Evolutionary conservation across 2,329 filamentous ascomycete genomes (phyloP).

Genomic region (Fusarium cyanostomum): DNA sequence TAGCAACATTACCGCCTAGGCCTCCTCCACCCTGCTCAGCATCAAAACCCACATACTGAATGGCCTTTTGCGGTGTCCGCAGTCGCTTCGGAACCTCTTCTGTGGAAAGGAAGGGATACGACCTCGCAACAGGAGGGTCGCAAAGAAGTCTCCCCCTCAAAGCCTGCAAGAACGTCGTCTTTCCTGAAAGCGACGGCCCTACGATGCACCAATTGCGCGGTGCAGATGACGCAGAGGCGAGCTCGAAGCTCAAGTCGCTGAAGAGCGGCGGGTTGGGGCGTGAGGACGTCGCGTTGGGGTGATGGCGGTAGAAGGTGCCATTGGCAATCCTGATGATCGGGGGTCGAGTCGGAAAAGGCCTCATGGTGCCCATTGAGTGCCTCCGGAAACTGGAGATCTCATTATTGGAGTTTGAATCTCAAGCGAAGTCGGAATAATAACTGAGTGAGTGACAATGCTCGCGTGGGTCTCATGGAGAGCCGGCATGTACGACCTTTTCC

Average conservation of each 20-base stretch:
- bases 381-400: neutral
- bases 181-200: constrained; percentile 79
- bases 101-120: constrained; percentile 80
- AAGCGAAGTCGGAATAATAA: constrained; percentile 31
- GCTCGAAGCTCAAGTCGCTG: constrained; percentile 71
- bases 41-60: constrained; percentile 92
- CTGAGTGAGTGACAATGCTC: constrained; percentile 28
- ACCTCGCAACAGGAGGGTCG: constrained; percentile 77
- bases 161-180: constrained; percentile 84
- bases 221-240: constrained; percentile 65
- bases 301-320: constrained; percentile 83
- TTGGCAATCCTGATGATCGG: constrained; percentile 78
- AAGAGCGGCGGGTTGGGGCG: constrained; percentile 78
- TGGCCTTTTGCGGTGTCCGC: constrained; percentile 70
- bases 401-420: constrained; percentile 15
- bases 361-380: constrained; percentile 44
- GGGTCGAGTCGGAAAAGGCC: constrained; percentile 51
- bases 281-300: constrained; percentile 64
- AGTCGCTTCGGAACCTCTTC: constrained; percentile 65
- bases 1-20: constrained; percentile 63
- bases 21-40: constrained; percentile 68
- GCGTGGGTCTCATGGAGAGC: constrained; percentile 25
- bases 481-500: too few relatives aligned
- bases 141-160: constrained; percentile 80
- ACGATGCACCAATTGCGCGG: constrained; percentile 83